Base-by-base conservation (phyloP, 2,329 filamentous ascomycete genomes). In the Apiospora hydei region DNA sequence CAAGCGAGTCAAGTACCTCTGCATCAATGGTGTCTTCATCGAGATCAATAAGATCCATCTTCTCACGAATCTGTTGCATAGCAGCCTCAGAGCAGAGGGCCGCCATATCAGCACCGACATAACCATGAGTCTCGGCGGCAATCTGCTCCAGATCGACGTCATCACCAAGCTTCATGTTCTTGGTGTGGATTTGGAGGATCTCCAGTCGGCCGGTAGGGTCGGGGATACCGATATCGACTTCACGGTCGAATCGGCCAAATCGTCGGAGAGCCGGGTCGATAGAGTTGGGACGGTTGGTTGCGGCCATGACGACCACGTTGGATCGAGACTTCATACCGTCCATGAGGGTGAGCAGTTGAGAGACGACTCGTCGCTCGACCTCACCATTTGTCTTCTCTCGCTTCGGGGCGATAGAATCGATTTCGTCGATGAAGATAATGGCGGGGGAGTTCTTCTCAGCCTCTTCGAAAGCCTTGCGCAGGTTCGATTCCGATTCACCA, bases 21-120 rank as follows among this genome's bases (percentile, higher is more conserved):
- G 96, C 96, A 79, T 99, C 96, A 75, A 99, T 99, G 74, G 96
- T 99, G 81, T 99, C 96, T 86, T 99, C 96, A 76, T 99, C 96
- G 46, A 99, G 90, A 84, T 99, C 96, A 77, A 99, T 99, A 76
- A 99, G 90, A 82, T 99, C 96, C 96, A 99, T 99, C 93, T 99
- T 99, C 87, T 99, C 96, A 87, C 96, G 96, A 84, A 99, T 99
- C 87, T 99, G 96, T 85, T 99, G 96, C 96, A 99, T 99, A 75
- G 96, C 96, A 82, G 96, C 96, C 86, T 99, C 96, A 8, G 96
- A 99, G 87, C 96, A 99, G 73, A 99, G 94, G 43, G 96, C 97
- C 73, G 96, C 96, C 83, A 99, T 88, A 92, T 99, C 96, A 44
- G 96, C 98, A 88, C 96, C 96, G 77, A 99, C 96, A 80, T 98